These are phyloP conservation scores for Alloteropsis angusta DNA, from an alignment of 202 grass and related monocot species.

Conservation along the genomic window DNA sequence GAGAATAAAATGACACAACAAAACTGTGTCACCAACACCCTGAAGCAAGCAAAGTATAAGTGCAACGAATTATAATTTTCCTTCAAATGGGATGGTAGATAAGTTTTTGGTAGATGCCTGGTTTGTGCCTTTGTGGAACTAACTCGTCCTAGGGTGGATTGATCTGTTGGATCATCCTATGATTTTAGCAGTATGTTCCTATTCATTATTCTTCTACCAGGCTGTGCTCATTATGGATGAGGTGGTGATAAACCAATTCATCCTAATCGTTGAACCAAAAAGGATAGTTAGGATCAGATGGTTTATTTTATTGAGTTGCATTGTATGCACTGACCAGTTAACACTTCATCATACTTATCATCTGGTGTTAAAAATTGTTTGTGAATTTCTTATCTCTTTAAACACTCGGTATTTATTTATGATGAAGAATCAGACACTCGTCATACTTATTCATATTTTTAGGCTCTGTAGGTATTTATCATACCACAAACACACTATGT, in stretches of 20 bases:
- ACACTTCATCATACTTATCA: neutral
- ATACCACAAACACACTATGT: neutral
- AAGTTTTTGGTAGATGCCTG: neutral
- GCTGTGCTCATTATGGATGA: neutral
- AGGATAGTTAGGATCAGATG: neutral
- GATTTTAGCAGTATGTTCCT: neutral
- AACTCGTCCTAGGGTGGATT: neutral
- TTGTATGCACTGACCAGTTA: neutral
- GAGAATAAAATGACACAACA: slow-evolving; percentile 17
- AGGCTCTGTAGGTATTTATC: neutral
- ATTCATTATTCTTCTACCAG: neutral
- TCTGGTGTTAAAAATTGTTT: neutral
- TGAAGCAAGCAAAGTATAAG: slow-evolving; percentile 9
- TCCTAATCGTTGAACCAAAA: neutral
- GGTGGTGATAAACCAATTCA: neutral
- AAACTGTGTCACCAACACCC: neutral
- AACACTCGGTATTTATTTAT: neutral
- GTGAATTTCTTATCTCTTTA: neutral
- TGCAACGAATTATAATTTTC: neutral
- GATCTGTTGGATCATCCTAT: neutral
- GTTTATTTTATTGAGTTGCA: neutral
- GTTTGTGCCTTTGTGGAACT: neutral
- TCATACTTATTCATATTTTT: neutral
- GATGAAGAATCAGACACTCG: too few relatives aligned
- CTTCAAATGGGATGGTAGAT: neutral